Evolutionary conservation across 2,329 filamentous ascomycete genomes (phyloP).

Genomic region (Hawksworthiomyces lignivorus): DNA sequence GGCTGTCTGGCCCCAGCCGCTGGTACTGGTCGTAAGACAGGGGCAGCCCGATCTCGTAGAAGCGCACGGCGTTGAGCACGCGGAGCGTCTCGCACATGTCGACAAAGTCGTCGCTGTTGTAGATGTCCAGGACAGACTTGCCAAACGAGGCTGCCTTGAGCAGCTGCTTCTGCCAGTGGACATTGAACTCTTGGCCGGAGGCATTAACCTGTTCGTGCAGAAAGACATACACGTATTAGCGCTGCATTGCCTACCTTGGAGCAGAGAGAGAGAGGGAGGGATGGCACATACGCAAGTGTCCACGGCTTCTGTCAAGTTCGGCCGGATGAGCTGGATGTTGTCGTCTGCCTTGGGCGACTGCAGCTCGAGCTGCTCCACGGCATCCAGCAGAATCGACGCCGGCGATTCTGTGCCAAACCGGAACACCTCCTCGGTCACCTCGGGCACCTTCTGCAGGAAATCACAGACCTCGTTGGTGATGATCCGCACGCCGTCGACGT

Average conservation of each 20-base stretch:
- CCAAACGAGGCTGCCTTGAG: constrained; percentile 96
- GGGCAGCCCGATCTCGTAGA: constrained; percentile 83
- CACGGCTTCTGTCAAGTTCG: constrained; percentile 83
- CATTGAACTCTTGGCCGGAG: constrained; percentile 82
- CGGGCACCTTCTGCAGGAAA: constrained; percentile 89
- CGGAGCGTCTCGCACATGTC: constrained; percentile 94
- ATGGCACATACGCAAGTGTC: constrained; percentile 59
- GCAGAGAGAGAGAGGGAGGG: neutral
- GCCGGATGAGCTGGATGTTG: constrained; percentile 87
- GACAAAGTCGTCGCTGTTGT: constrained; percentile 97
- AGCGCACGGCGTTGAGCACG: constrained; percentile 85
- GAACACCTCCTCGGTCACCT: constrained; percentile 82
- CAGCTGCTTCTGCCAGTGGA: constrained; percentile 89
- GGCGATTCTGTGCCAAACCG: constrained; percentile 80
- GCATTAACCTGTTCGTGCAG: constrained; percentile 74
- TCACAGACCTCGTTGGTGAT: constrained; percentile 94
- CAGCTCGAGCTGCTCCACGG: constrained; percentile 80
- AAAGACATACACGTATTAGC: too few species aligned
- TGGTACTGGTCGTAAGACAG: constrained; percentile 92
- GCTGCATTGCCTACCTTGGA: too few species aligned
- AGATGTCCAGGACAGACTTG: constrained; percentile 93
- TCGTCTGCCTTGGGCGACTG: constrained; percentile 97
- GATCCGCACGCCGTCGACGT: constrained; percentile 77
- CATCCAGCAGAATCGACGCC: constrained; percentile 87
- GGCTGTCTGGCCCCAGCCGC: constrained; percentile 76